phyloP scores from a whole-genome alignment of 169 alveolate species.

The Plasmodium falciparum region DNA sequence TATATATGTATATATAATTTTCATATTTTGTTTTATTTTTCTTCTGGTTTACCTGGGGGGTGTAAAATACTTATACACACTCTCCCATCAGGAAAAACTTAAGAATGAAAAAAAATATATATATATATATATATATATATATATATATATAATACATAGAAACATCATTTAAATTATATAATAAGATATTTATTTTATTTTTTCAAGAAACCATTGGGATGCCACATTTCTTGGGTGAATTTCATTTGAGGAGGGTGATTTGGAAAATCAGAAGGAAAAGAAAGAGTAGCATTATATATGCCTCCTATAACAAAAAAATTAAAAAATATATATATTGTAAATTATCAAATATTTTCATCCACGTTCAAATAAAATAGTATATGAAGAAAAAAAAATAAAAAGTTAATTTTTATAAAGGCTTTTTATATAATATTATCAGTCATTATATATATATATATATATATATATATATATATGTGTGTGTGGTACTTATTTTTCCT shows the following conservation, averaged over 20 bases:
- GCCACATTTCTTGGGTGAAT: conserved; percentile 98
- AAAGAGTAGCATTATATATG: conserved; percentile 94
- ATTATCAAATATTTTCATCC: too few species aligned
- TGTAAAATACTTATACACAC: conserved; percentile 98
- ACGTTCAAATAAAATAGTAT: too few species aligned
- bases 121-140: conserved; percentile 6
- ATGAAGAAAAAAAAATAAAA: too few species aligned
- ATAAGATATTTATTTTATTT: too few species aligned
- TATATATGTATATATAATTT: background rate
- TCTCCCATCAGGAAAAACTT: conserved; percentile 93
- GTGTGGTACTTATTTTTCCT: background rate
- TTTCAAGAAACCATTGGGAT: conserved; percentile 92
- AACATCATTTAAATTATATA: background rate
- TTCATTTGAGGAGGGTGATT: conserved; percentile 98
- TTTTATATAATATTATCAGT: background rate
- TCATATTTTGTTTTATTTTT: conserved; percentile 1
- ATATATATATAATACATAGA: conserved; percentile 18
- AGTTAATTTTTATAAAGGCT: too few species aligned
- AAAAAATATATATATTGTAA: background rate
- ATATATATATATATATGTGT: background rate
- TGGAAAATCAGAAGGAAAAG: conserved; percentile 98
- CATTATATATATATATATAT: background rate
- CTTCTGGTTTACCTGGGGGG: conserved; percentile 92
- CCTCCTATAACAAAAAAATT: conserved; percentile 89
- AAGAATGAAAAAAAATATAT: background rate